Base-by-base conservation (phyloP, 2,329 filamentous ascomycete species). In the Neonectria sp. region DNA sequence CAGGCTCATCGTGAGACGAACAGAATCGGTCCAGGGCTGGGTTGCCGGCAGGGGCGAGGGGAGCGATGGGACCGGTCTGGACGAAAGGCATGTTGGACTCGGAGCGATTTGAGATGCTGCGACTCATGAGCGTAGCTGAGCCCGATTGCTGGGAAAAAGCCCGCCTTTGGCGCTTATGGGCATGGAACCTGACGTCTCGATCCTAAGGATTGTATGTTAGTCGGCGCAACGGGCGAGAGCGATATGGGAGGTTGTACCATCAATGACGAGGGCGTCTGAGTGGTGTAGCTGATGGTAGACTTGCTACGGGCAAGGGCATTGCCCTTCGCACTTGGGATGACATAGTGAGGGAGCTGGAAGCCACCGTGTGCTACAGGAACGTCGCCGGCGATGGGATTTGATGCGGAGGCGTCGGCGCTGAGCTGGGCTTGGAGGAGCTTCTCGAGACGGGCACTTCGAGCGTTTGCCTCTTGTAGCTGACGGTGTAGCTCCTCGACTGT, bases 91-190 rank as follows among this genome's bases (percentile, higher is more conserved):
- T 81, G 31, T 80, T 70, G 45, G 76, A 74, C 29, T 82, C 80
- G 11, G 83, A 83, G 35, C 80, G 77, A 70, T 79, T 82, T 45
- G 85, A 86, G 15, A 78, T 76, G 60, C 79, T 82, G 63, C 85
- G 83, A 71, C 81, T 79, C 85, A 86, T 87, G 68, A 78, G 77
- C 33, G 81, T 78, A 1, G 79, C 77, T 9, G 76, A 68, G 13
- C 76, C 65, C 1, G 74, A 69, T 61, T 79, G 77, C 51, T 79
- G 78, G 29, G 77, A 79, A 48, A 69, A 68, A 24, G 74, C 71
- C 31, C 75, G 72, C 51, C 69, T 69, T 65, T 72, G 75, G 35
- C 70, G 70, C 55, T 68, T 71, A 48, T 62, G 55, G 6, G 71
- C 68, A 40, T 73, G 68, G 31, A 68, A 57, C 25, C 61, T 48